These are phyloP conservation scores for Fraxinus greggii DNA, from an alignment of 305 asterid species.

Conservation along the genomic window DNA sequence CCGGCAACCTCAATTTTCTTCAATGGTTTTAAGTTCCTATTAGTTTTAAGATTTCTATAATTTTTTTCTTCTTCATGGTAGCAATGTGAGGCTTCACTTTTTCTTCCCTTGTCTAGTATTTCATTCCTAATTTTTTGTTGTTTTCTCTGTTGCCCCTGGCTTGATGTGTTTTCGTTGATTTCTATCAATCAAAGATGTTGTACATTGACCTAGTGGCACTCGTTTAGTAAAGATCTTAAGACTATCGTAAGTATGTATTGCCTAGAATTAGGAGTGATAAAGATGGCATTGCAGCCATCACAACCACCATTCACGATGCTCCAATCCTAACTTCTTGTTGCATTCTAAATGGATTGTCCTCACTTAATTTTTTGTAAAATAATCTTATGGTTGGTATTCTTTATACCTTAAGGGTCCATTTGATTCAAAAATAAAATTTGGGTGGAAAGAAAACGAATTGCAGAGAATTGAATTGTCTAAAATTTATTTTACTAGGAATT, in stretches of 20 bases:
- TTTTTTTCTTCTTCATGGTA: background rate
- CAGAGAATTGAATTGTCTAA: too few species aligned
- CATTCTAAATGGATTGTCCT: background rate
- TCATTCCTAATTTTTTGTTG: background rate
- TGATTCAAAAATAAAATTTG: too few species aligned
- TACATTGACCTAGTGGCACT: background rate
- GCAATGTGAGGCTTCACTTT: background rate
- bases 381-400: background rate
- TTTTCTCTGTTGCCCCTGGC: background rate
- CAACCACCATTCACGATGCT: background rate
- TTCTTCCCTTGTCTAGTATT: background rate
- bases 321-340: background rate
- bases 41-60: background rate
- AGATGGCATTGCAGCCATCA: background rate
- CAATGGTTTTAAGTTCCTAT: background rate
- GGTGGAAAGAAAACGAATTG: too few species aligned
- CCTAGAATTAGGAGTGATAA: background rate
- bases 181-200: background rate
- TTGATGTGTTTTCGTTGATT: background rate
- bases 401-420: background rate
- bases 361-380: background rate
- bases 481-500: too few species aligned
- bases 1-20: background rate
- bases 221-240: background rate
- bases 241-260: background rate